Conservation (phyloP, 2,329 filamentous ascomycete genomes). For the Colletotrichum tropicicola region DNA sequence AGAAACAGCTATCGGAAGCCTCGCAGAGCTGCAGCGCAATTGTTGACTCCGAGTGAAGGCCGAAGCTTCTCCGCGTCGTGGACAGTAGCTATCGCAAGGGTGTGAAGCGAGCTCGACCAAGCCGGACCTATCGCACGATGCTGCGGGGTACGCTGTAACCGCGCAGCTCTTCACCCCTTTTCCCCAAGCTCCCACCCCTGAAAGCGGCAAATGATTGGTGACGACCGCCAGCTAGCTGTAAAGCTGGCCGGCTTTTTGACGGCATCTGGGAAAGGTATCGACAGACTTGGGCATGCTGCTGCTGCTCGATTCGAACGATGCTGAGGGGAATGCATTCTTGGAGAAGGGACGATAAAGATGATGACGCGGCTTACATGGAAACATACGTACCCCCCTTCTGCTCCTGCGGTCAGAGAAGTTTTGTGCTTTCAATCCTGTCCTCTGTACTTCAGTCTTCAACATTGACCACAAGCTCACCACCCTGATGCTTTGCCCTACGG, state of each 20-base stretch:
- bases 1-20: not conserved
- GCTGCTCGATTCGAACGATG: not conserved
- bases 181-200: slow-evolving; percentile 1
- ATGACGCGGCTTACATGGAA: not conserved
- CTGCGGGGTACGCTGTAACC: slow-evolving; percentile 18
- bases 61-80: slow-evolving; percentile 22
- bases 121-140: not conserved
- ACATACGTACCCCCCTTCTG: not conserved
- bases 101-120: slow-evolving; percentile 1
- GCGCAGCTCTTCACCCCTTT: not conserved
- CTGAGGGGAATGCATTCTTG: not conserved
- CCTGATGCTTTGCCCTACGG: too few relatives aligned
- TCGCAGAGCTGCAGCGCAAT: not conserved
- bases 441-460: too few relatives aligned
- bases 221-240: not conserved
- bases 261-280: not conserved
- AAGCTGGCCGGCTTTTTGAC: not conserved
- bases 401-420: not conserved
- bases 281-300: not conserved
- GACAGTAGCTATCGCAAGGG: not conserved
- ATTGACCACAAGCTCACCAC: too few relatives aligned
- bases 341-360: not conserved
- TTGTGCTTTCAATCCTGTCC: not conserved
- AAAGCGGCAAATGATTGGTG: not conserved
- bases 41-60: slow-evolving; percentile 17